Conservation (phyloP, 176 grass and related monocot species). For the Aechmea fasciata region DNA sequence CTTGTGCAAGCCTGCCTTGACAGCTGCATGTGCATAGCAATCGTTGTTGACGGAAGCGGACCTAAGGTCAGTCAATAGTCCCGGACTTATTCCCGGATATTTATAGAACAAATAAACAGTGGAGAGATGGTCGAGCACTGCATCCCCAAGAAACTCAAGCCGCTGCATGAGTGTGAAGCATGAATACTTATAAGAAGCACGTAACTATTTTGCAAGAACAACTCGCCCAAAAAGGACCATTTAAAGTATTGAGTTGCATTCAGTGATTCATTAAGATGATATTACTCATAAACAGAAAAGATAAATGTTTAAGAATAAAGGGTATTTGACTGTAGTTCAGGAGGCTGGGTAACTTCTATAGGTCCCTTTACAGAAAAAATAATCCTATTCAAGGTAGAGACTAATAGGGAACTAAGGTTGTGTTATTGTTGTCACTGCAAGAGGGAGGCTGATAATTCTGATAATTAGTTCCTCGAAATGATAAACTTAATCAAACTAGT, state of each 20-base stretch:
- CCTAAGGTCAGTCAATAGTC: constrained; percentile 62
- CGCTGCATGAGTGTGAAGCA: constrained; percentile 32
- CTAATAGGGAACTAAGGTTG: too few species aligned
- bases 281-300: too few species aligned
- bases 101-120: constrained; percentile 47
- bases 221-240: neutral
- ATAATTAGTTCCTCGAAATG: too few species aligned
- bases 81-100: constrained; percentile 61
- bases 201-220: neutral
- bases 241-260: too few species aligned
- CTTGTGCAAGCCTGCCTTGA: constrained; percentile 60
- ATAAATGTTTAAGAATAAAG: too few species aligned
- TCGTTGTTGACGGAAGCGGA: constrained; percentile 69
- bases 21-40: constrained; percentile 70
- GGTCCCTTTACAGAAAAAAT: too few species aligned
- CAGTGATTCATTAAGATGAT: too few species aligned
- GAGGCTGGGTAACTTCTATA: too few species aligned
- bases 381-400: too few species aligned
- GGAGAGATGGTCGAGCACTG: constrained; percentile 55
- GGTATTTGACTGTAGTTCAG: too few species aligned
- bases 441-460: too few species aligned
- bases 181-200: constrained; percentile 5
- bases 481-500: neutral
- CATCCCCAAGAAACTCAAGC: constrained; percentile 83
- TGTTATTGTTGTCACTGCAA: too few species aligned